Conservation (phyloP, 2,329 filamentous ascomycete species). For the Venturia aucupariae region DNA sequence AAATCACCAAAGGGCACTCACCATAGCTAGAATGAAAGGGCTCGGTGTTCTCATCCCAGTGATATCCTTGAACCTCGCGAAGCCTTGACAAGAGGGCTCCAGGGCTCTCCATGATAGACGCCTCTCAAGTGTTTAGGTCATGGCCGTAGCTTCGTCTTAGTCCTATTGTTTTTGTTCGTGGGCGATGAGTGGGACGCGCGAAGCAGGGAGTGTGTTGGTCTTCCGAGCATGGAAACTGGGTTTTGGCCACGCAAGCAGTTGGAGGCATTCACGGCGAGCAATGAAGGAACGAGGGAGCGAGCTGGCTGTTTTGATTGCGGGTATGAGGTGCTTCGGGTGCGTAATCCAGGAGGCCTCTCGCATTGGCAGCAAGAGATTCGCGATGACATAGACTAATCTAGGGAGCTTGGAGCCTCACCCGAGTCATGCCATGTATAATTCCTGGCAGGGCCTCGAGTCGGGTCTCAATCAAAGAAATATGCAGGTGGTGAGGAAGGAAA, state of each 20-base stretch:
- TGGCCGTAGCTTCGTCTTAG: neutral
- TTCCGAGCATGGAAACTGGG: neutral
- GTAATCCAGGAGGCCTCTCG: neutral
- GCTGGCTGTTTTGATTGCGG: neutral
- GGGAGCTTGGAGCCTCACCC: neutral
- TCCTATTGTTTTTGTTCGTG: neutral
- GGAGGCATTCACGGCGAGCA: neutral
- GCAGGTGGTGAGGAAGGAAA: neutral
- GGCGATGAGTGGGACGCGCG: neutral
- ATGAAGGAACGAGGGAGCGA: neutral
- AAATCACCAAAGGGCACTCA: slow-evolving; percentile 18
- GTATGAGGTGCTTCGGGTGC: neutral
- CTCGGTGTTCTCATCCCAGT: slow-evolving; percentile 31
- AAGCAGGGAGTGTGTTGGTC: neutral
- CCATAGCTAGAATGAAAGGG: slow-evolving; percentile 37
- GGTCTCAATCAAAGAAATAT: neutral
- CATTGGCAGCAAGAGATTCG: neutral
- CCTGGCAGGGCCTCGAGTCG: neutral
- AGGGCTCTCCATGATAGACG: slow-evolving; percentile 16
- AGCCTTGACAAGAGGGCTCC: slow-evolving; percentile 26
- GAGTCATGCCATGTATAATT: no score
- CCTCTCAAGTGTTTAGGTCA: neutral
- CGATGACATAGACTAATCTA: neutral
- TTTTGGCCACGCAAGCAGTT: neutral
- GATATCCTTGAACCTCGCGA: slow-evolving; percentile 30